phyloP scores from a whole-genome alignment of 169 alveolate genomes.

The Plasmodium vinckei region DNA sequence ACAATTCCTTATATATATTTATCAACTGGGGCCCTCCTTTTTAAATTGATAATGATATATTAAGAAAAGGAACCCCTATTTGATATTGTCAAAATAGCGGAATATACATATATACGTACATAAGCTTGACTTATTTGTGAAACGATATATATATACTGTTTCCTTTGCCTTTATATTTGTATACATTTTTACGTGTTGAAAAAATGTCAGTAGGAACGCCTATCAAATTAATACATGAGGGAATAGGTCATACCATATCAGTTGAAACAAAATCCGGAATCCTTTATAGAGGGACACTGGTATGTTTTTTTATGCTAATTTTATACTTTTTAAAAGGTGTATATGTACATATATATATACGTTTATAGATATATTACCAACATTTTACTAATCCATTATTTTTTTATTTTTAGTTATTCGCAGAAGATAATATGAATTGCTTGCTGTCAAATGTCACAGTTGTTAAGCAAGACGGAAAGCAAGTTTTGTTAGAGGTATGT shows the following conservation, averaged over 20 bases:
- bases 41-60: background rate
- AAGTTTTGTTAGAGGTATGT: conserved; percentile 90
- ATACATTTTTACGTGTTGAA: conserved; percentile 3
- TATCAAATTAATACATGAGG: conserved; percentile 97
- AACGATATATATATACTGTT: background rate
- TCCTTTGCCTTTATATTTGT: background rate
- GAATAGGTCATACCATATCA: conserved; percentile 98
- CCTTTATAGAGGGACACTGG: conserved; percentile 96
- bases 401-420: conserved; percentile 79
- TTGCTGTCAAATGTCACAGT: conserved; percentile 97
- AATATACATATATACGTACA: background rate
- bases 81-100: background rate
- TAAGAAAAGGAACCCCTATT: background rate
- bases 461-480: conserved; percentile 97
- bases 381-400: background rate
- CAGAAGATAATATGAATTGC: conserved; percentile 98
- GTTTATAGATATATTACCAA: background rate
- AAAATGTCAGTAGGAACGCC: conserved; percentile 96
- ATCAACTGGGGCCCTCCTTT: too few relatives aligned
- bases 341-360: background rate
- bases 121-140: background rate
- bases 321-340: too few relatives aligned
- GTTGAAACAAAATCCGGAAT: conserved; percentile 97
- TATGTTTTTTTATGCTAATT: conserved; percentile 71
- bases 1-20: too few relatives aligned